Evolutionary conservation across 2,329 filamentous ascomycete species (phyloP).

Genomic region (Amesomyces nigricolor): DNA sequence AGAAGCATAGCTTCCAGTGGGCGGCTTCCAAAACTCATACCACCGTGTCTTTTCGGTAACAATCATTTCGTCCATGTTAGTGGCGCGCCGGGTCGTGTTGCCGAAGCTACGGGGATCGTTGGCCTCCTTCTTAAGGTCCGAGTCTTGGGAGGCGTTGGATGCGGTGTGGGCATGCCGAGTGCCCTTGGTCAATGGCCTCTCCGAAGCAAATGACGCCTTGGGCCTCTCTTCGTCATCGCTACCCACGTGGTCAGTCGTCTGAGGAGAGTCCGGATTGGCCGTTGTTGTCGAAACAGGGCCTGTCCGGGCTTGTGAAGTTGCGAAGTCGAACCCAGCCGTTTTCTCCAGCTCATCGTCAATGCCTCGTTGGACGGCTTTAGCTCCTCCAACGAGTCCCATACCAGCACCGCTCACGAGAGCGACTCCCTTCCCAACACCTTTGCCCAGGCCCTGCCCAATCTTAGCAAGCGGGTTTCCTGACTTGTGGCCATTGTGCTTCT

Average conservation of each 20-base stretch:
- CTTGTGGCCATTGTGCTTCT: conserved; percentile 30
- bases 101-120: conserved; percentile 33
- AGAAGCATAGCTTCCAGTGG: conserved; percentile 54
- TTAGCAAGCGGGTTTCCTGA: conserved; percentile 34
- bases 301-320: conserved; percentile 18
- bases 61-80: conserved; percentile 46
- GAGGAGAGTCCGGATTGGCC: conserved; percentile 27
- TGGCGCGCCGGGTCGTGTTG: conserved; percentile 50
- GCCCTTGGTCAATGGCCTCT: conserved; percentile 27
- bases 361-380: conserved; percentile 43
- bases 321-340: conserved; percentile 48
- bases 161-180: conserved; percentile 31
- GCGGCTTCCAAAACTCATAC: conserved; percentile 62
- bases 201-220: conserved; percentile 32
- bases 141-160: conserved; percentile 37
- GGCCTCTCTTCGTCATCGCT: conserved; percentile 34
- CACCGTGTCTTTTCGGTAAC: conserved; percentile 43
- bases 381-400: conserved; percentile 41
- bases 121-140: conserved; percentile 28
- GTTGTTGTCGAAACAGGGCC: conserved; percentile 1
- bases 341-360: conserved; percentile 49
- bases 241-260: conserved; percentile 28
- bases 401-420: conserved; percentile 39
- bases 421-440: conserved; percentile 43
- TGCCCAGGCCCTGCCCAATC: conserved; percentile 45